Conservation (phyloP, 2,329 filamentous ascomycete species). For the Cladosporium sp. region DNA sequence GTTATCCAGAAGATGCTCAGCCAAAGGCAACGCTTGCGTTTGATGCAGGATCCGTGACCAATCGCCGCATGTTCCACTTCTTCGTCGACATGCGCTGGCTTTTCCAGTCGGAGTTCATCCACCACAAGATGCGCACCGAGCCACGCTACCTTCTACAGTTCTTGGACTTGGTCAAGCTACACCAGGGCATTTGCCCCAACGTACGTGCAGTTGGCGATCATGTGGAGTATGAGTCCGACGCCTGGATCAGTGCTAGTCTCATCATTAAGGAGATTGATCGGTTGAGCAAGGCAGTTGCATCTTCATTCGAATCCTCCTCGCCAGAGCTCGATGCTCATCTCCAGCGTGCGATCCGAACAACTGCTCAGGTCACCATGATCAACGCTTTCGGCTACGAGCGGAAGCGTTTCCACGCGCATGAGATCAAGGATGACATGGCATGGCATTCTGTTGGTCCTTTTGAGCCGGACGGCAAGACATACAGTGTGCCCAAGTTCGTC, state of each 20-base stretch:
- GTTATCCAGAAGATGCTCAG: conserved; percentile 84
- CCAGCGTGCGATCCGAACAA: conserved; percentile 66
- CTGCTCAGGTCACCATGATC: conserved; percentile 79
- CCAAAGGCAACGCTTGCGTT: conserved; percentile 84
- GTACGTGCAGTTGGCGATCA: conserved; percentile 88
- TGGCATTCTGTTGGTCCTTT: conserved; percentile 86
- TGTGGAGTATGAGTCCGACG: conserved; percentile 96
- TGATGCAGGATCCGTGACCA: conserved; percentile 90
- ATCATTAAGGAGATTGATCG: conserved; percentile 94
- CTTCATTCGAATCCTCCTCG: conserved; percentile 69
- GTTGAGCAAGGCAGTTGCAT: conserved; percentile 80
- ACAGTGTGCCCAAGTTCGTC: conserved; percentile 77
- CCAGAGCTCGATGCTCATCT: conserved; percentile 52
- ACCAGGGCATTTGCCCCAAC: conserved; percentile 96
- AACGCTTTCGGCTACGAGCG: conserved; percentile 89
- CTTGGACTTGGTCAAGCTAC: conserved; percentile 88
- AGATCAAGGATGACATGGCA: conserved; percentile 79
- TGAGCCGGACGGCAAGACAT: conserved; percentile 44
- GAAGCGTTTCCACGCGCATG: conserved; percentile 75
- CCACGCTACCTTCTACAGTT: conserved; percentile 90
- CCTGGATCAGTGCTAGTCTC: conserved; percentile 94
- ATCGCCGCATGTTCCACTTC: conserved; percentile 95
- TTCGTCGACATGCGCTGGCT: conserved; percentile 92
- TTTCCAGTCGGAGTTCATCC: conserved; percentile 82
- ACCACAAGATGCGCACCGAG: conserved; percentile 76